These are phyloP conservation scores for Salix brachista DNA, from an alignment of 345 rosid genomes.

Conservation along the genomic window DNA sequence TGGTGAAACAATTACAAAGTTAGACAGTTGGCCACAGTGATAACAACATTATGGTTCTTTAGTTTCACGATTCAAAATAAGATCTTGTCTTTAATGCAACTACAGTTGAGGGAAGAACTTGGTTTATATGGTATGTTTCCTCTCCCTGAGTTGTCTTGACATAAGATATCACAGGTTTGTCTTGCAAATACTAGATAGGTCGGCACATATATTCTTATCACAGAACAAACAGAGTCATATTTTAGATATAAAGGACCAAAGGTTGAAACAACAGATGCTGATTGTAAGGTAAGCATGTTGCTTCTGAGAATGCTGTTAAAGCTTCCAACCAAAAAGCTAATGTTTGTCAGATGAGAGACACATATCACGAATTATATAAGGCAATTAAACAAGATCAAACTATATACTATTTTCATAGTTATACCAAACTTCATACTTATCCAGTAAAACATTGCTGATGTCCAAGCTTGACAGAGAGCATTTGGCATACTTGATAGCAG, in stretches of 20 bases:
- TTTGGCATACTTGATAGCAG: too few relatives aligned
- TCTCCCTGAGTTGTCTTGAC: background rate
- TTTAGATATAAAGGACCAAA: background rate
- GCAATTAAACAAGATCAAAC: too few relatives aligned
- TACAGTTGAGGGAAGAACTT: background rate
- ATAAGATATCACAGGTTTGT: background rate
- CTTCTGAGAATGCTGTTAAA: background rate
- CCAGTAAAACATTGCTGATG: too few relatives aligned
- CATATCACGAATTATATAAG: too few relatives aligned
- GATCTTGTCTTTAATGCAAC: background rate
- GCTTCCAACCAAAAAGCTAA: background rate
- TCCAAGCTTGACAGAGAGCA: too few relatives aligned
- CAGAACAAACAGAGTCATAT: background rate
- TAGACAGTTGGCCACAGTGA: constrained; percentile 9
- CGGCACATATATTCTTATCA: background rate
- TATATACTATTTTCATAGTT: too few relatives aligned
- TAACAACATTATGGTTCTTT: background rate
- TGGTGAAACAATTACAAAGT: constrained; percentile 28
- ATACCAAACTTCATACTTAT: too few relatives aligned
- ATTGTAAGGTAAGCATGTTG: background rate
- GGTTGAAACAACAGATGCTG: background rate
- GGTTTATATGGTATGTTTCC: background rate
- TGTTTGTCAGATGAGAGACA: too few relatives aligned
- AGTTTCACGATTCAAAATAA: constrained; percentile 1
- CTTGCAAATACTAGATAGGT: background rate